A percentile compares a stretch with the other conserved stretches of the same genome.
These are phyloP conservation scores for Sporisorium reilianum DNA, from an alignment of 1,284 basidiomycete genomes.

Conservation along the genomic window DNA sequence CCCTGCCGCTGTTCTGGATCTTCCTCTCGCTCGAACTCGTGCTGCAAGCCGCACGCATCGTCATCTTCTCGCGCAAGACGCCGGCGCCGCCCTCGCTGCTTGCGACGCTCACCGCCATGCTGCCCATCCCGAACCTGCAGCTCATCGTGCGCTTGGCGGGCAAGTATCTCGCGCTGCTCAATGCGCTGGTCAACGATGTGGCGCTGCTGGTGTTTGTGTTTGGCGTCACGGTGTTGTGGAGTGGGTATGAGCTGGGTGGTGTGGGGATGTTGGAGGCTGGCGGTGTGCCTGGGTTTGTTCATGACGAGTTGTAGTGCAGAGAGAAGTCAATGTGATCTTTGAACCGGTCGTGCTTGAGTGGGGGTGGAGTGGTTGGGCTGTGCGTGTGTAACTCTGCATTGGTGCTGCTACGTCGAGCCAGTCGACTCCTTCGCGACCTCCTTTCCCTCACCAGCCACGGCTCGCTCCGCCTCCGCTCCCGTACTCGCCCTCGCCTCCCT, in stretches of 20 bases:
- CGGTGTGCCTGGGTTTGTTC: neutral
- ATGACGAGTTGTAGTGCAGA: constrained; percentile 34
- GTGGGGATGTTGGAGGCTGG: constrained; percentile 24
- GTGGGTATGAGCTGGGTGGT: constrained; percentile 29
- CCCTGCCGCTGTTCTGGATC: constrained; percentile 64
- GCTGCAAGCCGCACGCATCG: constrained; percentile 58
- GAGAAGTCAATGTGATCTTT: neutral
- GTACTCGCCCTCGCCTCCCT: neutral
- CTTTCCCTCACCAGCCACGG: neutral
- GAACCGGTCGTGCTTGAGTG: neutral
- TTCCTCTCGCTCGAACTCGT: constrained; percentile 62
- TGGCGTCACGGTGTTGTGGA: constrained; percentile 49
- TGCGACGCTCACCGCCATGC: constrained; percentile 25
- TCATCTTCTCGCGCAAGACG: constrained; percentile 35
- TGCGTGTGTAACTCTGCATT: neutral
- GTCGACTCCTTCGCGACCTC: neutral
- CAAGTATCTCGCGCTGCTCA: constrained; percentile 44
- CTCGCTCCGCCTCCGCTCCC: neutral
- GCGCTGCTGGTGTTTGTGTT: constrained; percentile 58
- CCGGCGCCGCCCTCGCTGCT: constrained; percentile 42
- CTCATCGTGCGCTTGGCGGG: constrained; percentile 24
- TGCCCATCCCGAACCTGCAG: constrained; percentile 43
- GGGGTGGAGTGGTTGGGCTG: neutral
- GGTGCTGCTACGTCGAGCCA: neutral
- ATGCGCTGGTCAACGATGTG: constrained; percentile 51